Base-by-base conservation (phyloP, 257 asterid species). In the Anisodus acutangulus region DNA sequence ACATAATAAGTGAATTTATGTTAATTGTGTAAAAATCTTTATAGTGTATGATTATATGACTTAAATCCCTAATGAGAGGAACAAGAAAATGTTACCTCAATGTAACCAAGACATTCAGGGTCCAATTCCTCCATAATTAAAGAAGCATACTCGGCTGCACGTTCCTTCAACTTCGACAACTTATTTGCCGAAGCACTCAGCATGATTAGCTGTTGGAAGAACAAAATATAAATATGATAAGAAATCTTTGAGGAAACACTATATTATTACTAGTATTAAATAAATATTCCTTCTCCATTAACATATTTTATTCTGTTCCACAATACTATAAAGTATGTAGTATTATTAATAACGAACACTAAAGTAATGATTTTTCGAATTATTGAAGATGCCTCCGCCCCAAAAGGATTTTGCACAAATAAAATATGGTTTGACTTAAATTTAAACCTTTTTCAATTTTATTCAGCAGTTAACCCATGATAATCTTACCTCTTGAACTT, bases 161-260 rank as follows among this genome's bases (percentile, higher is more conserved):
- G 97, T 92, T 94, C 97, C 89, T 92, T 93, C 89, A 94, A 86
- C 87, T 89, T 88, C 55, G 97, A 94, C 92, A 95, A 85, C 89
- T 95, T 95, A 91, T 95, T 95, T 63, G 98, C 97, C 3, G 97
- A 94, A 71, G 97, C 98, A 87, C 98, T 95, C 90, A 95, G 84
- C 97, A 93, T 87, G 83, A 95, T 93, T 86, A 95, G 94, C 98
- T 95, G 97, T 66, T 87, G 66, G 81, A 85, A 41, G 49, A 55
- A 53, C 43, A 45, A 67, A 67, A 8, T 31, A 22, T 76, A 70
- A 45, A 54, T 22, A 79, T 49, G 53, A 66, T 45, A 8, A 58
- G 31, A 74, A 72, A 74, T 64, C 68, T 54, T 26, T 49, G 79
- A 16, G 78, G 47, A n/a, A 26, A 49, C 19, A 49, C 79, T 31